Evolutionary conservation across 768 basidiomycete species (phyloP).

Genomic region (Lactarius hengduanensis): DNA sequence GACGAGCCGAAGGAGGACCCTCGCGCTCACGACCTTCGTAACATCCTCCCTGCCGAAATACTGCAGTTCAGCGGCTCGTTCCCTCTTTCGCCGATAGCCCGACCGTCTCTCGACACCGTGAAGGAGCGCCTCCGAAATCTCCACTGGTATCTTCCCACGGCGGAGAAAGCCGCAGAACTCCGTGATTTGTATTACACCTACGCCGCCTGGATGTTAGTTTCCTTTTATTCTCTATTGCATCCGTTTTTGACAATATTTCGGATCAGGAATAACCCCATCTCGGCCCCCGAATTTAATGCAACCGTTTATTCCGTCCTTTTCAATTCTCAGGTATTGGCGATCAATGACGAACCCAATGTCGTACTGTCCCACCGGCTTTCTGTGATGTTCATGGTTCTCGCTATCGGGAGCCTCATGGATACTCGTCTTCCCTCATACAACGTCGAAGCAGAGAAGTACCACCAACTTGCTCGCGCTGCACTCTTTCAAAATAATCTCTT

Average conservation of each 20-base stretch:
- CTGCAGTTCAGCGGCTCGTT: conserved; percentile 63
- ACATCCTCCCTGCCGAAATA: conserved; percentile 59
- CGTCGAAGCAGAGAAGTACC: conserved; percentile 55
- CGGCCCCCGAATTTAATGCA: conserved; percentile 53
- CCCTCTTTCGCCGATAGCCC: conserved; percentile 50
- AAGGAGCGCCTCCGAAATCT: conserved; percentile 54
- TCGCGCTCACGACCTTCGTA: conserved; percentile 50
- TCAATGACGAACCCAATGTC: conserved; percentile 38
- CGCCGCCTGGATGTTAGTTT: conserved; percentile 67
- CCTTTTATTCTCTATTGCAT: conserved; percentile 50
- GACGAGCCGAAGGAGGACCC: conserved; percentile 51
- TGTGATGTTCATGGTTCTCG: conserved; percentile 61
- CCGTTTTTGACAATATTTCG: conserved; percentile 22
- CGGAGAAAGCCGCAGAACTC: conserved; percentile 57
- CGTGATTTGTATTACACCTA: conserved; percentile 59
- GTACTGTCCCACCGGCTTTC: conserved; percentile 54
- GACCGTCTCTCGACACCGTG: conserved; percentile 39
- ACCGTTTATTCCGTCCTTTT: conserved; percentile 53
- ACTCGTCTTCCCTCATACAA: conserved; percentile 52
- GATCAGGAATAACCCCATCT: conserved; percentile 61
- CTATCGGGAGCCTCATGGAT: conserved; percentile 62
- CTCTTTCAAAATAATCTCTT: conserved; percentile 61
- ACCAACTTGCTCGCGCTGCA: conserved; percentile 58
- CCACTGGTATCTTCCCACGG: conserved; percentile 67
- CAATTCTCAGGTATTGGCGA: conserved; percentile 46